Conservation (phyloP, 768 basidiomycete species). For the Tulasnella sp. region DNA sequence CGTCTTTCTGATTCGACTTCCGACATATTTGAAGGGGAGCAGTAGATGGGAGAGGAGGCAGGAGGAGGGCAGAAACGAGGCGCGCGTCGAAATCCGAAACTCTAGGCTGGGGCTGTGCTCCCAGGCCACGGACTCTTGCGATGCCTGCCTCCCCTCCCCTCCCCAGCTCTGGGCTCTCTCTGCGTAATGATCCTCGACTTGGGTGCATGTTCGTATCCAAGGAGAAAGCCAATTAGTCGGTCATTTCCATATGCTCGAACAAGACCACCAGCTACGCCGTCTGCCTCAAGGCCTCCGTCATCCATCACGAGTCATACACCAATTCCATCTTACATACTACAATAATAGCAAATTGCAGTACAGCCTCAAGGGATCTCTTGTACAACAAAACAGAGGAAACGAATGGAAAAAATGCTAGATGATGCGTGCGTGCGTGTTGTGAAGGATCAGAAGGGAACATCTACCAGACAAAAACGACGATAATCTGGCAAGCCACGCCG, state of each 20-base stretch:
- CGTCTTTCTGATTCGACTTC: constrained; percentile 2
- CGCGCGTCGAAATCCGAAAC: constrained; percentile 19
- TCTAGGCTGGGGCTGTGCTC: constrained; percentile 19
- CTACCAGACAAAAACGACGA: constrained; percentile 1
- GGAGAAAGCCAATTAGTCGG: constrained; percentile 19
- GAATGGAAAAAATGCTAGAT: constrained; percentile 8
- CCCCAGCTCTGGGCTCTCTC: constrained; percentile 20
- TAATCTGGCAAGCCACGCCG: constrained; percentile 17
- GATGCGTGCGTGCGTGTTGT: constrained; percentile 6
- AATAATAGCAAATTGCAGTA: constrained; percentile 5
- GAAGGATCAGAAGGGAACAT: constrained; percentile 13
- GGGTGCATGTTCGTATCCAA: constrained; percentile 5
- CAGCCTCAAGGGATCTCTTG: constrained; percentile 7
- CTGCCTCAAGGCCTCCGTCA: constrained; percentile 14
- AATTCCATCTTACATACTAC: constrained; percentile 8
- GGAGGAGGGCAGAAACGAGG: constrained; percentile 16
- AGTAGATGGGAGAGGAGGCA: background rate
- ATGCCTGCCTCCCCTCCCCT: background rate
- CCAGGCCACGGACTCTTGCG: constrained; percentile 15
- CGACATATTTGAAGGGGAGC: background rate
- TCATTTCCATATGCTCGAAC: constrained; percentile 6
- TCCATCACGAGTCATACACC: constrained; percentile 15
- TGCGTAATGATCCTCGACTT: constrained; percentile 17
- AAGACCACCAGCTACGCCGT: constrained; percentile 3
- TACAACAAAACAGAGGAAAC: background rate